phyloP scores from a whole-genome alignment of 306 rosid species.

The Spatholobus suberectus region DNA sequence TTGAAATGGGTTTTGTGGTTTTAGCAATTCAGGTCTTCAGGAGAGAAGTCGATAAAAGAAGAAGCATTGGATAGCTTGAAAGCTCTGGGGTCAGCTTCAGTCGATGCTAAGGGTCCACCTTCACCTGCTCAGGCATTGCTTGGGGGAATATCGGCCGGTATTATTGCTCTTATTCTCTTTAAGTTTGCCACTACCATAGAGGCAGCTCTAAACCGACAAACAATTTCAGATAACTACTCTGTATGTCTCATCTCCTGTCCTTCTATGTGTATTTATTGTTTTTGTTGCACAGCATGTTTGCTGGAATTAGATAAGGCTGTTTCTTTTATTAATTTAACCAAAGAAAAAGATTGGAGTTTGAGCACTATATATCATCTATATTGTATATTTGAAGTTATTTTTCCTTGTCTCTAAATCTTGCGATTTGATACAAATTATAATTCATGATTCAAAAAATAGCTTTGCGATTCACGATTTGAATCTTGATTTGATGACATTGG shows the following conservation, averaged over 20 bases:
- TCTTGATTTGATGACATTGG: neutral
- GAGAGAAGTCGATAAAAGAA: slow-evolving; percentile 73
- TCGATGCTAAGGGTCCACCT: slow-evolving; percentile 66
- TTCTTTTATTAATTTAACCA: slow-evolving; percentile 11
- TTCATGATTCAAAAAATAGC: neutral
- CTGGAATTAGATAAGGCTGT: slow-evolving; percentile 3
- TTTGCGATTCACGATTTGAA: neutral
- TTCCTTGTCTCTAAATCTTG: neutral
- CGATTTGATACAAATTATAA: neutral
- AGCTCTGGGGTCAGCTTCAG: slow-evolving; percentile 65
- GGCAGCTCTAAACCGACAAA: slow-evolving; percentile 78
- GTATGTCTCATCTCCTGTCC: slow-evolving; percentile 53
- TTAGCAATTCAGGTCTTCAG: slow-evolving; percentile 90
- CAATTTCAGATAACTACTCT: slow-evolving; percentile 82
- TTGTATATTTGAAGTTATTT: neutral
- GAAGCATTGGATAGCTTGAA: slow-evolving; percentile 86
- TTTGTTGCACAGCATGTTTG: slow-evolving; percentile 24
- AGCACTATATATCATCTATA: neutral
- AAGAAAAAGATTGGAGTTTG: neutral
- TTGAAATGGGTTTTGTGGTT: slow-evolving; percentile 48
- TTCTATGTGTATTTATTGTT: slow-evolving; percentile 22
- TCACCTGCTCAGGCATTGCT: slow-evolving; percentile 81
- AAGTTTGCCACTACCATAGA: slow-evolving; percentile 87
- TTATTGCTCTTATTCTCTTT: slow-evolving; percentile 79
- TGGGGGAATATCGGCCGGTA: slow-evolving; percentile 87